phyloP scores from a whole-genome alignment of 495 filamentous ascomycete genomes.

The Penicillium parvum region DNA sequence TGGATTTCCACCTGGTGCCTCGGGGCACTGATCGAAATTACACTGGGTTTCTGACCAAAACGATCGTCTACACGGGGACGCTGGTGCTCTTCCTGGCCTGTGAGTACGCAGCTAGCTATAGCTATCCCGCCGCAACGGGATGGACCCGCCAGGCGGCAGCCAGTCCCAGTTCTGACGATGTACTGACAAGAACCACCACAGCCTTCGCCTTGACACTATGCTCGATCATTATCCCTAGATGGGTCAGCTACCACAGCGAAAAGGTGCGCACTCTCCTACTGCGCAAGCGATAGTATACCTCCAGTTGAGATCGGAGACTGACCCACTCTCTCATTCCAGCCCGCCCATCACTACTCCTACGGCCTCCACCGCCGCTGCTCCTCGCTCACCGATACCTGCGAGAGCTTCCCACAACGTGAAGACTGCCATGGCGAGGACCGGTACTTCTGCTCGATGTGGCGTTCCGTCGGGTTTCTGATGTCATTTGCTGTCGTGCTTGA shows the following conservation, averaged over 20 bases:
- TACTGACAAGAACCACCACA: constrained; percentile 40
- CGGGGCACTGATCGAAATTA: constrained; percentile 43
- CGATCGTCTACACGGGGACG: constrained; percentile 54
- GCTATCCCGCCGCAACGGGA: background rate
- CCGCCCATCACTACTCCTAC: constrained; percentile 57
- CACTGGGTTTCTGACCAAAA: constrained; percentile 45
- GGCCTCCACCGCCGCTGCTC: constrained; percentile 79
- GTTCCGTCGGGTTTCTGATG: constrained; percentile 80
- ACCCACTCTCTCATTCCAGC: constrained; percentile 26
- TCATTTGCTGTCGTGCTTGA: constrained; percentile 73
- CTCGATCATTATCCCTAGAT: constrained; percentile 69
- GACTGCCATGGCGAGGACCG: constrained; percentile 67
- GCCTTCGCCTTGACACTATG: constrained; percentile 74
- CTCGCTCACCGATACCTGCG: constrained; percentile 56
- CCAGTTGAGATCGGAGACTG: no score
- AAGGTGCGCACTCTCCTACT: constrained; percentile 33
- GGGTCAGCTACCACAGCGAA: constrained; percentile 69
- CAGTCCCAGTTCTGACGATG: constrained; percentile 1
- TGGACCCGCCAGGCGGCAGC: background rate
- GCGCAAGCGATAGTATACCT: background rate
- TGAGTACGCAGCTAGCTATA: no score
- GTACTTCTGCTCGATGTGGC: constrained; percentile 90
- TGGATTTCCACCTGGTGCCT: constrained; percentile 44
- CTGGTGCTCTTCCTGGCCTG: constrained; percentile 57
- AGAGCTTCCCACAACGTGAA: constrained; percentile 54